These are phyloP conservation scores for Aspergillus viridinutans DNA, from an alignment of 2,329 filamentous ascomycete species.

Conservation along the genomic window DNA sequence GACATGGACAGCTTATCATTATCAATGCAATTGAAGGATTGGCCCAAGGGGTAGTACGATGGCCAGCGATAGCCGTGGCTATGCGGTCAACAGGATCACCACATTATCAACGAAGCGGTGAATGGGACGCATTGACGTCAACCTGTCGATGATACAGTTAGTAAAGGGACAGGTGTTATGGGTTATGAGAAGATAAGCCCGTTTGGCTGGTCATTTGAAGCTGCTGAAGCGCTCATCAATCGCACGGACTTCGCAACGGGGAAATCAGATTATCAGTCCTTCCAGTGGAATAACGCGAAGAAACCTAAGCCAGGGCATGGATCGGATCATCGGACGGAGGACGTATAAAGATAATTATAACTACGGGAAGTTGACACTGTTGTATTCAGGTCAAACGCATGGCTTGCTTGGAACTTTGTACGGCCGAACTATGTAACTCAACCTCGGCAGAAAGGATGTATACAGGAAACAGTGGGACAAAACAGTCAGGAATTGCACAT, in stretches of 20 bases:
- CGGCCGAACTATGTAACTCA: too few species aligned
- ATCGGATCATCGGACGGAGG: too few species aligned
- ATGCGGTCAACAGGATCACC: neutral
- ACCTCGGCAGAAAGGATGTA: neutral
- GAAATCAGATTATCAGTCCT: too few species aligned
- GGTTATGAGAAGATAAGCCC: neutral
- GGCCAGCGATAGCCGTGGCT: neutral
- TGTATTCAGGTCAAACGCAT: too few species aligned
- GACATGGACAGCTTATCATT: neutral
- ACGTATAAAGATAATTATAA: too few species aligned
- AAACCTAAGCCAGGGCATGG: too few species aligned
- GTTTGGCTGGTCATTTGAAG: too few species aligned
- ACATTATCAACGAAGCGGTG: neutral
- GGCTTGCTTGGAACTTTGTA: too few species aligned
- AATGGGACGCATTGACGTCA: neutral
- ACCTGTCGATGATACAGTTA: neutral
- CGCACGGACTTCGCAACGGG: neutral
- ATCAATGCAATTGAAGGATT: neutral
- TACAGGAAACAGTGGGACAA: neutral
- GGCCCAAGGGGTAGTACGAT: neutral
- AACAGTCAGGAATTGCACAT: too few species aligned
- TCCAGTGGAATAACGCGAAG: too few species aligned
- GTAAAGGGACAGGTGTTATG: neutral
- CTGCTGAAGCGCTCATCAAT: neutral
- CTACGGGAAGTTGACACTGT: too few species aligned